Base-by-base conservation (phyloP, 805 yeast species). In the Blastobotrys parvus region DNA sequence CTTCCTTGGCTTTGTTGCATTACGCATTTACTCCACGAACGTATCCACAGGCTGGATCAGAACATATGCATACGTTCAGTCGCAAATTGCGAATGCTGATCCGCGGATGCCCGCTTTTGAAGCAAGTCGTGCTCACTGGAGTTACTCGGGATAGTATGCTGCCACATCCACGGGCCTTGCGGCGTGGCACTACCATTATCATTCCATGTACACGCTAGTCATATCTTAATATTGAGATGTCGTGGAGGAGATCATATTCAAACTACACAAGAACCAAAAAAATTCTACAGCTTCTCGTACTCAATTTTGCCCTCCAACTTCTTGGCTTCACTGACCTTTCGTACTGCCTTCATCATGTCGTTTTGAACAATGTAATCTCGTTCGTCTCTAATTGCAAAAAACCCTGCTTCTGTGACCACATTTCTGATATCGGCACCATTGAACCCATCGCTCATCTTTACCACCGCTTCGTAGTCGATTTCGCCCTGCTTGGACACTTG, bases 381-480 rank as follows among this genome's bases (percentile, higher is more conserved):
- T 61, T 92, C 98, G 59, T 92, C 97, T 68, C 98, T 78, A 55
- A 92, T 92, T 42, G 98, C 97, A 55, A 89, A 87, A 68, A 92
- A 92, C 2, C 98, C 98, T 21, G 97, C 96, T 69, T 90, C 98
- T n/a, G 98, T 90, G 27, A 89, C 75, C 46, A 92, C 95, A 62
- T 90, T 90, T 64, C 98, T 80, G 55, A 90, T 82, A 73, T 90
- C 98, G 4, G 97, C 97, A 70, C 98, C 98, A 65, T 90, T 90
- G 68, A 92, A 92, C 2, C 97, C 97, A 67, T 90, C 98, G 64
- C 94, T 83, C 97, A 92, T 92, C 69, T 92, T 92, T 32, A 90
- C 97, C 29, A 87, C 83, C 13, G 96, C 94, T 68, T 92, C 97
- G 57, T 86, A 88, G 69, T 92, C 98, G 63, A 92, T 84, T 54